Percentiles rank a stretch among this genome's conserved stretches.
phyloP scores from a whole-genome alignment of 192 early-diverging fungal genomes.

The Coemansia nantahalensis region DNA sequence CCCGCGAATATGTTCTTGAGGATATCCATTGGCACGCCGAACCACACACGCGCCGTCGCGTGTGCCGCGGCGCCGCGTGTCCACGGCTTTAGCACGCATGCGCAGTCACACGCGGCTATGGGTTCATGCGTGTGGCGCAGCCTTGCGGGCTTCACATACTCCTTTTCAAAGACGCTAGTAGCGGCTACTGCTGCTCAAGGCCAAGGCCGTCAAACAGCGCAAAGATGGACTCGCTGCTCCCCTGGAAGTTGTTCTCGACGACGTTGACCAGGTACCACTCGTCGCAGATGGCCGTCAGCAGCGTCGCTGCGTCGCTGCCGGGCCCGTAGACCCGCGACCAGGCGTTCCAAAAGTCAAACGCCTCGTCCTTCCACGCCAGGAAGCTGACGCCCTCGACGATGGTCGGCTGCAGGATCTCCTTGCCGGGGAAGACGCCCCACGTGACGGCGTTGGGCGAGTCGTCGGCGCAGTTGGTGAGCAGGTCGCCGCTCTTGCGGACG shows the following conservation, averaged over 20 bases:
- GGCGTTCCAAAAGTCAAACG: constrained; percentile 87
- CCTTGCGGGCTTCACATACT: too few relatives aligned
- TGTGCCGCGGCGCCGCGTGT: too few relatives aligned
- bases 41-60: too few relatives aligned
- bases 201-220: constrained; percentile 40
- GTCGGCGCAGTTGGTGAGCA: constrained; percentile 81
- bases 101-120: too few relatives aligned
- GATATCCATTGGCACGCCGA: too few relatives aligned
- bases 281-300: constrained; percentile 66
- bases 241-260: constrained; percentile 87
- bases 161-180: too few relatives aligned
- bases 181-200: constrained; percentile 2
- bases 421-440: constrained; percentile 98
- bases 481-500: constrained; percentile 85
- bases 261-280: constrained; percentile 91
- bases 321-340: constrained; percentile 75
- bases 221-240: constrained; percentile 41
- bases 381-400: constrained; percentile 87
- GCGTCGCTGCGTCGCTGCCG: constrained; percentile 53
- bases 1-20: constrained; percentile 39
- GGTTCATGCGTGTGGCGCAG: too few relatives aligned
- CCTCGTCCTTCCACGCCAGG: constrained; percentile 97
- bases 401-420: constrained; percentile 95
- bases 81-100: constrained; percentile 18
- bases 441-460: constrained; percentile 95